Evolutionary conservation across 345 rosid genomes (phyloP).

Genomic region (sweet orange (Citrus sinensis)): DVS_A1.0 CM039164.1:22869501-22870000

Average conservation of each 20-base stretch:
- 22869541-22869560: constrained; percentile 59
- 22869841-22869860: constrained; percentile 70
- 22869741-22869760: constrained; percentile 62
- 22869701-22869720: constrained; percentile 58
- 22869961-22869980: constrained; percentile 73
- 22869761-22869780: constrained; percentile 67
- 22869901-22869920: constrained; percentile 46
- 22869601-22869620: constrained; percentile 55
- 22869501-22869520: constrained; percentile 35
- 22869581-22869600: constrained; percentile 44
- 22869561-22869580: constrained; percentile 54
- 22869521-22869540: constrained; percentile 39
- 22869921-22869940: constrained; percentile 55
- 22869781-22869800: constrained; percentile 57
- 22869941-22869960: constrained; percentile 50
- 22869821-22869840: constrained; percentile 69
- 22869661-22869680: constrained; percentile 67
- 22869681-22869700: constrained; percentile 49
- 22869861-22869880: constrained; percentile 55
- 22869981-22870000: constrained; percentile 59
- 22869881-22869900: constrained; percentile 66
- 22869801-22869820: constrained; percentile 57
- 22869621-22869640: constrained; percentile 53
- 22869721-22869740: constrained; percentile 63
- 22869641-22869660: constrained; percentile 58